Base-by-base conservation (phyloP, 2,329 filamentous ascomycete species). In the Alternaria sp. region DNA sequence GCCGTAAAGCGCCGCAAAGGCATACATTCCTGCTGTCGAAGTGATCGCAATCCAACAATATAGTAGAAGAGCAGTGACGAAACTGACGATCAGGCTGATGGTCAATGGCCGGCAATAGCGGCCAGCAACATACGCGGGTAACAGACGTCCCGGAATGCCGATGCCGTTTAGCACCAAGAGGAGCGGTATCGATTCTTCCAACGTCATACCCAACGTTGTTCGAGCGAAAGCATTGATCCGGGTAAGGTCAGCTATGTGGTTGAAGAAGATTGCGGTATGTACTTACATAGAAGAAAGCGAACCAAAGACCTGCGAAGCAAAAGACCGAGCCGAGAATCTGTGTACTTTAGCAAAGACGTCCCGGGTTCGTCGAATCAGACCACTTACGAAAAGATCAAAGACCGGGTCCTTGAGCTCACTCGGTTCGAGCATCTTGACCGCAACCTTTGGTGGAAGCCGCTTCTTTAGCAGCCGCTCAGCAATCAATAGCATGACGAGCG, bases 401-500 rank as follows among this genome's bases (percentile, higher is more conserved):
- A 71, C 68, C 8, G 55, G 26, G 32, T 69, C 67, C 44, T 71
- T 71, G 17, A 69, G 56, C 49, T 69, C 68, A 17, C 58, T 50
- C 7, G 56, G 62, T 25, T 71, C 67, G 32, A 71, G 54, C 46
- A 69, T 60, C 12, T 57, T 69, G 11, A 62, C 60, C 1, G 65
- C 66, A 25, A 62, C 56, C 21, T 71, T 71, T 2, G 65, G 65
- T 10, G 68, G 67, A 17, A 71, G 19, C 4, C 68, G 60, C 19
- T 66, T 69, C 61, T 71, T 71, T 57, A 71, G 25, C 30, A 69
- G 54, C 44, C 65, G 43, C 28, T 69, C 68, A n/a, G 68, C 67
- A n/a, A 71, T n/a, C 78, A 45, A 76, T 71, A 45, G 83, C 67
- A 91, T 88, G 0, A 83, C 89, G 2, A 90, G 80, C 15, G 87